Evolutionary conservation across 306 rosid species (phyloP).

Genomic region (Cicer arietinum): DNA sequence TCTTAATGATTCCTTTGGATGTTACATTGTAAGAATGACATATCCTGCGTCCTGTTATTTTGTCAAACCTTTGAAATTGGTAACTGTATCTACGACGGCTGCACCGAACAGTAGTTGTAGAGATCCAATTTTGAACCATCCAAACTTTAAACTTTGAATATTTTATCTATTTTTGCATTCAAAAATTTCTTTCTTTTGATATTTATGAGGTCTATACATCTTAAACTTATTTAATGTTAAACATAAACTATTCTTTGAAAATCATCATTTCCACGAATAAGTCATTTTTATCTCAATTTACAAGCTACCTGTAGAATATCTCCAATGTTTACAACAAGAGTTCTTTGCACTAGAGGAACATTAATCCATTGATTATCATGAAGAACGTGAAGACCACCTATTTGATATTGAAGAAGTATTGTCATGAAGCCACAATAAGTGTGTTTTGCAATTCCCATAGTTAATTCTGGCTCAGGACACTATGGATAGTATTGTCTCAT

Average conservation of each 20-base stretch:
- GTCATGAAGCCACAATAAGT: constrained; percentile 46
- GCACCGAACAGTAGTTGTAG: no score
- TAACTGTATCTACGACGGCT: no score
- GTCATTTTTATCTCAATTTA: neutral
- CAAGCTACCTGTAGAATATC: no score
- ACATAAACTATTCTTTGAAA: neutral
- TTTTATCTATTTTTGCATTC: no score
- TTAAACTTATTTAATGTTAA: neutral
- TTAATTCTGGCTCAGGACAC: constrained; percentile 55
- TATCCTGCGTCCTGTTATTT: no score
- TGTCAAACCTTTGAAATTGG: no score
- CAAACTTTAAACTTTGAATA: no score
- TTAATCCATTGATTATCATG: constrained; percentile 40
- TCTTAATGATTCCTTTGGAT: no score
- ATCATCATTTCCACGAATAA: neutral
- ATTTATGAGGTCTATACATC: neutral
- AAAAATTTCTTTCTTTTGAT: no score
- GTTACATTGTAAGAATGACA: no score
- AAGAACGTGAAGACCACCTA: constrained; percentile 50
- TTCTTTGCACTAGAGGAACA: constrained; percentile 38
- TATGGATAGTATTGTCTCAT: constrained; percentile 44
- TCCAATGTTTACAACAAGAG: constrained; percentile 41
- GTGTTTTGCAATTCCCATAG: constrained; percentile 41
- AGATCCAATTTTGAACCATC: no score
- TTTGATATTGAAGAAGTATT: constrained; percentile 55